Evolutionary conservation across 768 basidiomycete genomes (phyloP).

Genomic region (Amanita pseudoporphyria): DNA sequence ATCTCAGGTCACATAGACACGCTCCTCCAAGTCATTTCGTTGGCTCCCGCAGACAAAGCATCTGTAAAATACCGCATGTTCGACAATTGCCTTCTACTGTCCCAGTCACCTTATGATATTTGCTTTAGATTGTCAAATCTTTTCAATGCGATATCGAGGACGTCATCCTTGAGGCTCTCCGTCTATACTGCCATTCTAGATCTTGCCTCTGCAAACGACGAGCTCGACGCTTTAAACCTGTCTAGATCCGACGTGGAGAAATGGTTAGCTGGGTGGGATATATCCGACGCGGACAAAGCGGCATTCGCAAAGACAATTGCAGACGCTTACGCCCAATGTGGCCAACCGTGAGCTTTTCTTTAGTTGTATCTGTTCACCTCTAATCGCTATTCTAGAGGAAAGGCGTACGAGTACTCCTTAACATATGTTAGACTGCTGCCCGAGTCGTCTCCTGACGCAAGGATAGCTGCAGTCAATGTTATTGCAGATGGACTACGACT

Average conservation of each 20-base stretch:
- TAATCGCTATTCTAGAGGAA: constrained; percentile 29
- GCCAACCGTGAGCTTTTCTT: constrained; percentile 39
- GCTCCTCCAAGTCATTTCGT: constrained; percentile 46
- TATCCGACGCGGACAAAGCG: constrained; percentile 52
- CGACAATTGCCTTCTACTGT: constrained; percentile 16
- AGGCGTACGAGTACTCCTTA: constrained; percentile 56
- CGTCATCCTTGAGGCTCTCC: constrained; percentile 50
- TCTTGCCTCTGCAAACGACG: constrained; percentile 48
- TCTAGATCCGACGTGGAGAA: constrained; percentile 54
- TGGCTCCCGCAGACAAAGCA: constrained; percentile 42
- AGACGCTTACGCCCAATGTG: constrained; percentile 46
- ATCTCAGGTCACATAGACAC: constrained; percentile 37
- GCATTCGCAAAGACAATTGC: constrained; percentile 57
- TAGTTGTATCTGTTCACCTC: constrained; percentile 3
- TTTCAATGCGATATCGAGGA: constrained; percentile 67
- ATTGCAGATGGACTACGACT: constrained; percentile 59
- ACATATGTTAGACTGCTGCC: constrained; percentile 54
- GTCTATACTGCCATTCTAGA: constrained; percentile 48
- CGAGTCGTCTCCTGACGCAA: constrained; percentile 38
- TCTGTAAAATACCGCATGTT: constrained; percentile 71
- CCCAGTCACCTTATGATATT: constrained; percentile 3
- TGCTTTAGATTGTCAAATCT: constrained; percentile 61
- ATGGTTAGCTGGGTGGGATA: constrained; percentile 68
- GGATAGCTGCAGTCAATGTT: constrained; percentile 45
- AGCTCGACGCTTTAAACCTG: constrained; percentile 53